Evolutionary conservation across 1,284 basidiomycete species (phyloP), one percentile per base, ranked within the genome.

Genomic region (Cutaneotrichosporon sp.): DNA sequence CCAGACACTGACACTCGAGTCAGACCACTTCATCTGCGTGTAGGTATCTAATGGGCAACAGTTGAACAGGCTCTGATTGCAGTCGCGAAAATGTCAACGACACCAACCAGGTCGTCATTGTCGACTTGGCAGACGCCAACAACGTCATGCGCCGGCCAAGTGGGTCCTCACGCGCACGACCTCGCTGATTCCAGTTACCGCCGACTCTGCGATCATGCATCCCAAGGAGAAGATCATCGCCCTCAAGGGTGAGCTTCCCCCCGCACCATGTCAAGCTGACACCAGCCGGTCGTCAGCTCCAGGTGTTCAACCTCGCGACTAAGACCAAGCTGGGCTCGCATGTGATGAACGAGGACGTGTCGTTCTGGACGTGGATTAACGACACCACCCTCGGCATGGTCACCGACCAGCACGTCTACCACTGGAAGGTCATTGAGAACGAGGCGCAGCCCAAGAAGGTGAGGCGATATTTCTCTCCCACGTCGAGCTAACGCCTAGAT

Each of bases 151-250:
- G 96, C 63, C 81, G 96, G 70, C 96, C 96, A 54, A 98, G 73
- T 75, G 54, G 55, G 71, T 60, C 11, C n/a, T 27, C 17, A 24
- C 41, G 31, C 12, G 16, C 12, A 9, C 20, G 10, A 12, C 24
- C 14, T 33, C 25, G 46, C 60, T 58, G 46, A 60, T 51, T 1
- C 4, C 54, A 75, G 73, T 99, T 71, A 90, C 90, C 22, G 96
- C 81, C 84, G 96, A 99, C 76, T 93, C 90, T 52, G 94, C 96
- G 60, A 97, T 99, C 69, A 98, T 99, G 94, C 93, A 97, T 75
- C 91, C 91, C 24, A 82, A 84, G 64, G 85, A 96, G 79, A 97
- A 97, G 83, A 92, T 98, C 75, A 84, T 99, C 55, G 96, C 96
- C 10, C 78, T 99, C 57, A 94, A 94, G 80, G 85, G 90, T 87